These are phyloP conservation scores for Botryotinia calthae DNA, from an alignment of 2,329 filamentous ascomycete genomes.

Conservation along the genomic window DNA sequence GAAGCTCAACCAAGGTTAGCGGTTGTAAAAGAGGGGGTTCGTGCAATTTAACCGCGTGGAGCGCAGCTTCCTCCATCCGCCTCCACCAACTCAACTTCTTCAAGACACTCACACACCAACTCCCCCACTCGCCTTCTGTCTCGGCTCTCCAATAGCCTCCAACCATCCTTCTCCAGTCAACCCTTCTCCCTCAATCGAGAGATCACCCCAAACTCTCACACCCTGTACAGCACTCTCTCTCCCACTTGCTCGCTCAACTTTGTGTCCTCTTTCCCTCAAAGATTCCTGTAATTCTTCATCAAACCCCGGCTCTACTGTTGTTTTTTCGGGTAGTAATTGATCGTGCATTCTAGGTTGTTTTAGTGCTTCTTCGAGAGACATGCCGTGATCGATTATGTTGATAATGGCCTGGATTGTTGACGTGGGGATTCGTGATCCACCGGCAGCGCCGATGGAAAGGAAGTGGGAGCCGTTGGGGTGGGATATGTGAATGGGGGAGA, in stretches of 20 bases:
- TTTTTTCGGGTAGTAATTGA: conserved; percentile 71
- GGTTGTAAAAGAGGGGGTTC: background rate
- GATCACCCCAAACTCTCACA: conserved; percentile 60
- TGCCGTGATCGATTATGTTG: conserved; percentile 64
- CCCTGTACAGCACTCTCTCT: conserved; percentile 70
- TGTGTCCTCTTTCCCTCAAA: conserved; percentile 64
- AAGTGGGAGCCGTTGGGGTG: conserved; percentile 62
- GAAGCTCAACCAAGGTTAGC: background rate
- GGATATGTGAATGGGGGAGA: conserved; percentile 65
- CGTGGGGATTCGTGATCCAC: conserved; percentile 81
- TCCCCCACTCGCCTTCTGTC: conserved; percentile 58
- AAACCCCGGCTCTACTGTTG: conserved; percentile 67
- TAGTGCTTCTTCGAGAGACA: conserved; percentile 61
- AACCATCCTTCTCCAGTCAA: conserved; percentile 75
- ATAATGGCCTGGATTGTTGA: conserved; percentile 72
- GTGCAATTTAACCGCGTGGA: conserved; percentile 10
- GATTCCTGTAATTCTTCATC: conserved; percentile 62
- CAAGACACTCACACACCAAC: background rate
- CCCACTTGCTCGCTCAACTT: conserved; percentile 65
- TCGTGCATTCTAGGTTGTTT: conserved; percentile 71
- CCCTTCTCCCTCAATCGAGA: conserved; percentile 74
- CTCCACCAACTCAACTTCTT: background rate
- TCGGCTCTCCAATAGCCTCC: conserved; percentile 73
- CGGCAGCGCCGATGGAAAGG: conserved; percentile 71
- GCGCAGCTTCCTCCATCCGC: background rate